phyloP scores from a whole-genome alignment of 1,139 yeast genomes.

The Scheffersomyces insectosa region DNA sequence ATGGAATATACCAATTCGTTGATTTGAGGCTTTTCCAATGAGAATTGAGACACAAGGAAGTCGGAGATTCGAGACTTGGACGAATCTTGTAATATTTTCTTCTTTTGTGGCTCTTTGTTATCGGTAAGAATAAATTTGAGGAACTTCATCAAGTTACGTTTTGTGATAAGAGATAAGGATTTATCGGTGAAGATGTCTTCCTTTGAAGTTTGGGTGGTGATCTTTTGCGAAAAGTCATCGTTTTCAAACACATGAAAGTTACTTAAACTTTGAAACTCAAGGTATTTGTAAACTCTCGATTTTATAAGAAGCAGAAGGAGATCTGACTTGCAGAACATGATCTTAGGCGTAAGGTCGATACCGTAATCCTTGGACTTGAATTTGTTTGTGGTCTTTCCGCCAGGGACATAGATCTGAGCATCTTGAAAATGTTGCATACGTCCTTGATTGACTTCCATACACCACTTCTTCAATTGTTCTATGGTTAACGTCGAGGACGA shows the following conservation, averaged over 20 bases:
- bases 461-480: slow-evolving; percentile 84
- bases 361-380: slow-evolving; percentile 75
- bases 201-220: slow-evolving; percentile 66
- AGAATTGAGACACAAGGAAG: slow-evolving; percentile 64
- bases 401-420: slow-evolving; percentile 74
- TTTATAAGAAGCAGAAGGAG: slow-evolving; percentile 74
- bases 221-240: slow-evolving; percentile 77
- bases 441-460: slow-evolving; percentile 56
- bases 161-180: slow-evolving; percentile 69
- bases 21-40: slow-evolving; percentile 70
- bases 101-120: slow-evolving; percentile 55
- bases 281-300: slow-evolving; percentile 84
- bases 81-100: slow-evolving; percentile 56
- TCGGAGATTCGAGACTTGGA: slow-evolving; percentile 55
- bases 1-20: slow-evolving; percentile 83
- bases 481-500: slow-evolving; percentile 80
- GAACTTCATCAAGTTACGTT: slow-evolving; percentile 87
- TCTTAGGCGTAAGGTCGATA: slow-evolving; percentile 84
- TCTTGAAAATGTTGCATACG: slow-evolving; percentile 53
- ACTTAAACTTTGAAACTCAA: slow-evolving; percentile 87
- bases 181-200: slow-evolving; percentile 95
- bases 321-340: slow-evolving; percentile 87
- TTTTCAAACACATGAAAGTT: slow-evolving; percentile 91
- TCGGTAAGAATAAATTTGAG: slow-evolving; percentile 78
- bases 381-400: slow-evolving; percentile 40